Evolutionary conservation across 768 basidiomycete genomes (phyloP), one percentile per base, ranked within the genome.

Genomic region (Boletales sp.): DNA sequence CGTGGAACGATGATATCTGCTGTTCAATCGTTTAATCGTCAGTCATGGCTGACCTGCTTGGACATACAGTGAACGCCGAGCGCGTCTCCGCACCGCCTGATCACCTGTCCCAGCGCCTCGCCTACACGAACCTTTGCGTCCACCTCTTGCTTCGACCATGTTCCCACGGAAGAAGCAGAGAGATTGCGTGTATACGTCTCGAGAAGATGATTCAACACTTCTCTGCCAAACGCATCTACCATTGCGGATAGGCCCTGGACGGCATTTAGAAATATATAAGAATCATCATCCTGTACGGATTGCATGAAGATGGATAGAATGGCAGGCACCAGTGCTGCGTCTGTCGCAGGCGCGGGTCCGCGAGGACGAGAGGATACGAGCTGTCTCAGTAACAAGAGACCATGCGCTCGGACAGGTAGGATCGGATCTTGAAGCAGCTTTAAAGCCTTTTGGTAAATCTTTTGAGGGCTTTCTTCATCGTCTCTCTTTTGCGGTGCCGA

Each of bases 231-330:
- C 2, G 74, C 74, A 58, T 93, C 85, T 0, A 87, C 92, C 79
- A 97, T 84, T 5, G 79, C 82, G n/a, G 86, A 80, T 1, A 98
- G 75, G 0, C 94, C 94, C 59, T 94, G 90, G 13, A 95, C 86
- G 1, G 89, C 93, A 61, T 93, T 93, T 45, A 97, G 72, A 62
- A 92, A 97, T 47, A 97, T 83, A 66, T 93, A 97, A n/a, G 90
- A 92, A 61, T 98, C 95, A 35, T 94, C 88, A 53, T 97, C 93
- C 61, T 91, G 87, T 6, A 94, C 69, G 0, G 84, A 79, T 61
- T 90, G 83, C 54, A 94, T 67, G 65, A 97, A 95, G 47, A 97
- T 86, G 27, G 88, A 87, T 40, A 94, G 70, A 56, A 97, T 90
- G 1, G 86, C 87, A 7, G 93, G 92, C 14, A 84, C 68, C 21